Conservation (phyloP, 352 stramenopile genomes). For the Pythium sukuiense region DNA sequence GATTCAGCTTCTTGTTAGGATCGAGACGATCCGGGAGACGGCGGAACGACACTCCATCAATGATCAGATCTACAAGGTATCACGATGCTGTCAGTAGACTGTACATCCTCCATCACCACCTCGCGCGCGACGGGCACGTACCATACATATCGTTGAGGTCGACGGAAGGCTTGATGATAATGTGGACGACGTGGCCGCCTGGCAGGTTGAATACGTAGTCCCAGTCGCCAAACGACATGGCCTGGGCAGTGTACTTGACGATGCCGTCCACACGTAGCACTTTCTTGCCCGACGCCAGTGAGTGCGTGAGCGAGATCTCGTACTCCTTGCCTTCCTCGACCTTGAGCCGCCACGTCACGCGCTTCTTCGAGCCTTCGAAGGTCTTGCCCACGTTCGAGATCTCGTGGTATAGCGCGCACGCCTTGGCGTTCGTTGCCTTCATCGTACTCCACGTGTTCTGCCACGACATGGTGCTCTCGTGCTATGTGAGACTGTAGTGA, state of each 20-base stretch:
- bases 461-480: slow-evolving; percentile 51
- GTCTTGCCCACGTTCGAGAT: slow-evolving; percentile 84
- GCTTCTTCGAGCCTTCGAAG: slow-evolving; percentile 85
- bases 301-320: slow-evolving; percentile 84
- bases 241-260: slow-evolving; percentile 75
- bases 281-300: slow-evolving; percentile 79
- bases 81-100: background rate
- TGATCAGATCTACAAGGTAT: slow-evolving; percentile 59
- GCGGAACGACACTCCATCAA: slow-evolving; percentile 78
- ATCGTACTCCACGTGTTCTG: slow-evolving; percentile 66
- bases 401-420: slow-evolving; percentile 73
- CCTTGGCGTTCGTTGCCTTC: slow-evolving; percentile 73
- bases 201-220: slow-evolving; percentile 84
- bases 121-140: slow-evolving; percentile 23
- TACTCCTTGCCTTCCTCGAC: slow-evolving; percentile 80
- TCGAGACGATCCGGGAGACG: slow-evolving; percentile 64
- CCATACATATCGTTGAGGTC: slow-evolving; percentile 89
- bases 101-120: background rate
- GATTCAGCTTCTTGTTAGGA: slow-evolving; percentile 25
- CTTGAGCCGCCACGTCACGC: slow-evolving; percentile 80
- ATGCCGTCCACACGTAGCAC: slow-evolving; percentile 77
- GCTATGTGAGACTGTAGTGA: background rate
- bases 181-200: slow-evolving; percentile 78
- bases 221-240: slow-evolving; percentile 82
- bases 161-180: slow-evolving; percentile 84